Evolutionary conservation across 257 asterid species (phyloP).

Genomic region (Scutellaria minor): DNA sequence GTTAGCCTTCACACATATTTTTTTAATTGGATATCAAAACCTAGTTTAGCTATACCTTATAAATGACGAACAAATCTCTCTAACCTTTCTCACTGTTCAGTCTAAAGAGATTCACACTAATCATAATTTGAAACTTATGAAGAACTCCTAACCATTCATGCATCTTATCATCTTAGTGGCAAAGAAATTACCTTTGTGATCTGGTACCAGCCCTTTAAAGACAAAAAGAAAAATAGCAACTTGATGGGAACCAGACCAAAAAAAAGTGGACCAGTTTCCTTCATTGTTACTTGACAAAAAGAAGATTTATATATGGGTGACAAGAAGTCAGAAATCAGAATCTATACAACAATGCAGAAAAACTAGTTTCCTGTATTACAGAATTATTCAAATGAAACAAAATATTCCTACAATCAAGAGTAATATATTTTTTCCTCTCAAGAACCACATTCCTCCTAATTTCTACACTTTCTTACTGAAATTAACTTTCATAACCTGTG

Average conservation of each 20-base stretch:
- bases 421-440: background rate
- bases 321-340: background rate
- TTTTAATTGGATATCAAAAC: background rate
- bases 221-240: too few species aligned
- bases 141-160: background rate
- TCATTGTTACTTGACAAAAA: background rate
- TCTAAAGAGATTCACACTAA: background rate
- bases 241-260: background rate
- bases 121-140: background rate
- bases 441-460: background rate
- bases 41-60: background rate
- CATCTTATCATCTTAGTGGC: background rate
- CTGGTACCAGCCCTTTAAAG: background rate
- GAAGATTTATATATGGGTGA: background rate
- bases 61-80: background rate
- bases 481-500: background rate
- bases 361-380: background rate
- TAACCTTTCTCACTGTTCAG: background rate
- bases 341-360: background rate
- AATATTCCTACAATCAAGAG: background rate
- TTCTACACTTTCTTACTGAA: background rate
- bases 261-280: background rate
- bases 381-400: background rate
- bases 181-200: background rate
- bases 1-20: background rate